Conservation (phyloP, 441 rosid genomes). For the Jatropha podagrica region DNA sequence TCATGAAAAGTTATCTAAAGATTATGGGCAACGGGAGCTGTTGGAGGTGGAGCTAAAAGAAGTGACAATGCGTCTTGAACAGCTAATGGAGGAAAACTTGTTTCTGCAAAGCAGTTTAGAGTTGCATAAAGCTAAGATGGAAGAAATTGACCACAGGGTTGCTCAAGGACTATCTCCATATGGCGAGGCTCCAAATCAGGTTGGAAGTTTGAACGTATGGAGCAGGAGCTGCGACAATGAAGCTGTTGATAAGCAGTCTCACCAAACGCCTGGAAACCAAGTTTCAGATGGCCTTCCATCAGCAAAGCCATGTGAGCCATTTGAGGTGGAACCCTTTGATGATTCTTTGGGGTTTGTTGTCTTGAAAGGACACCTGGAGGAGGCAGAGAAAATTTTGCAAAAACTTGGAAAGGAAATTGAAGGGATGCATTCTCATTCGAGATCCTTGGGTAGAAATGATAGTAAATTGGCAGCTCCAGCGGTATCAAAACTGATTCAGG, state of each 20-base stretch:
- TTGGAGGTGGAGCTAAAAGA: slow-evolving; percentile 53
- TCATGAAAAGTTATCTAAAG: slow-evolving; percentile 51
- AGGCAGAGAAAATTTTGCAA: slow-evolving; percentile 53
- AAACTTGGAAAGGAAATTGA: slow-evolving; percentile 67
- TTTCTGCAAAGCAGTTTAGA: slow-evolving; percentile 50
- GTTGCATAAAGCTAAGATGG: slow-evolving; percentile 39
- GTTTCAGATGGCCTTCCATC: slow-evolving; percentile 24
- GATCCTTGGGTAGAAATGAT: slow-evolving; percentile 36
- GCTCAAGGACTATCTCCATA: slow-evolving; percentile 26
- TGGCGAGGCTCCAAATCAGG: slow-evolving; percentile 35
- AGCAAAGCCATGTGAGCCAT: slow-evolving; percentile 23
- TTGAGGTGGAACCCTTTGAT: slow-evolving; percentile 38
- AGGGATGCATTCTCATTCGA: slow-evolving; percentile 44
- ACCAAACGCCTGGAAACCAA: slow-evolving; percentile 24
- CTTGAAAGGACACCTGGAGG: slow-evolving; percentile 55
- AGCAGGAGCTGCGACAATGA: slow-evolving; percentile 29
- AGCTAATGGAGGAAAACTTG: slow-evolving; percentile 53
- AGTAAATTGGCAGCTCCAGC: slow-evolving; percentile 50
- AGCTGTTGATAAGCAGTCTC: slow-evolving; percentile 32
- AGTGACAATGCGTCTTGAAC: slow-evolving; percentile 45
- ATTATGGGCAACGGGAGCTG: slow-evolving; percentile 40
- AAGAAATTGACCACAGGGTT: slow-evolving; percentile 38
- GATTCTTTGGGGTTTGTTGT: slow-evolving; percentile 44
- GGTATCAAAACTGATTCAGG: slow-evolving; percentile 82
- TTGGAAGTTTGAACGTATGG: slow-evolving; percentile 27